These are phyloP conservation scores for Sorghum bicolor DNA, from an alignment of 176 grass and related monocot species.

Conservation along the genomic window Sorghum_bicolor_NCBIv3 NC_012871.2:65790501-65791000, in stretches of 20 bases:
- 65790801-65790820: neutral
- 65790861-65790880: neutral
- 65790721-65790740: neutral
- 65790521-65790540: neutral
- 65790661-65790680: no score
- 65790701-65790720: neutral
- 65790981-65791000: neutral
- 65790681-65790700: neutral
- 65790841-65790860: no score
- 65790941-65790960: no score
- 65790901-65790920: neutral
- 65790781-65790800: neutral
- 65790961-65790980: no score
- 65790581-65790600: slow-evolving; percentile 34
- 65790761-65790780: neutral
- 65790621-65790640: slow-evolving; percentile 13
- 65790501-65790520: neutral
- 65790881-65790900: neutral
- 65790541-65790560: neutral
- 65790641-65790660: neutral
- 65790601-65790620: neutral
- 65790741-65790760: neutral
- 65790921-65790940: no score
- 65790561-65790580: slow-evolving; percentile 16
- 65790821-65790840: neutral